Base-by-base conservation (phyloP, 805 yeast genomes). In the Cyberlindnera xishuangbannaensis region DNA sequence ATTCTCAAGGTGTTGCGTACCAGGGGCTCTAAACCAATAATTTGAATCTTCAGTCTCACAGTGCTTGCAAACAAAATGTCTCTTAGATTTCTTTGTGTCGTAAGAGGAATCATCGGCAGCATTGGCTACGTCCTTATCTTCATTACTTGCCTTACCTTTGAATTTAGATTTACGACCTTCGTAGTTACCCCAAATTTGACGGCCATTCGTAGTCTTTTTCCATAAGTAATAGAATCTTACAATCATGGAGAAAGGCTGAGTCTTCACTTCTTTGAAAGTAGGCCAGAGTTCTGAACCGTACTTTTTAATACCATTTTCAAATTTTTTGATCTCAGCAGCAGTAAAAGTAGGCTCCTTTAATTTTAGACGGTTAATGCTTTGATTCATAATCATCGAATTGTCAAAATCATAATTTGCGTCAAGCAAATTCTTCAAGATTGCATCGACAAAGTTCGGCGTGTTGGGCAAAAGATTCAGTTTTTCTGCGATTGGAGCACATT, bases 211-310 rank as follows among this genome's bases (percentile, higher is more conserved):
- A 0, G 95, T 81, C 55, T 88, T 88, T 58, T 88, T 88, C 97
- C 97, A 90, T 33, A 85, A 61, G 49, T 90, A 90, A 50, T 86
- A 90, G 53, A 69, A 87, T 37, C 97, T 61, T 2, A 90, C 97
- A 42, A 87, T 66, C 79, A 80, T 83, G 0, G 88, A 72, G 35
- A 76, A 62, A 0, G 86, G 64, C 47, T 83, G 94, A 0, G 87
- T 70, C 19, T 70, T 71, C n/a, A 90, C 92, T 36, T 70, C 73
- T 50, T 77, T 72, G 43, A 53, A 73, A 1, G 85, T 88, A 1
- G 81, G 85, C 51, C 75, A 77, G 18, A 92, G 59, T 47, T 88
- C 95, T 49, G 83, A 77, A 5, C 95, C 96, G 50, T 71, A 70
- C 35, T 72, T 68, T 21, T 64, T 64, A 9, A 90, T 83, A 3